phyloP scores from a whole-genome alignment of 176 grass and related monocot species.

The Avena insularis region DNA sequence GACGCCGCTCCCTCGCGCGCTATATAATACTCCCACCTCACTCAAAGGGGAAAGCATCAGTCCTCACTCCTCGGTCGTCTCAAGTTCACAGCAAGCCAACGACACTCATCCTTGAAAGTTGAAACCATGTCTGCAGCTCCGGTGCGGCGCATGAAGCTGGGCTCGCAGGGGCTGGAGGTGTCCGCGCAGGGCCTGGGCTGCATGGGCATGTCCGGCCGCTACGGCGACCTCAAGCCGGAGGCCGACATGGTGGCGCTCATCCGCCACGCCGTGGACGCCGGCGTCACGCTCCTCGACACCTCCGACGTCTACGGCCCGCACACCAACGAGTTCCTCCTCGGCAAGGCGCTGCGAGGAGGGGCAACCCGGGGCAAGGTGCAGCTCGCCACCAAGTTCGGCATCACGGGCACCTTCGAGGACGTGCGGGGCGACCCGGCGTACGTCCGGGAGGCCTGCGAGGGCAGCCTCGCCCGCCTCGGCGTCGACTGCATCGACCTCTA shows the following conservation, averaged over 20 bases:
- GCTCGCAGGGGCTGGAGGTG: slow-evolving; percentile 74
- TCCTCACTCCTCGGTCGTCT: background rate
- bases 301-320: background rate
- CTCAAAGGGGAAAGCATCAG: background rate
- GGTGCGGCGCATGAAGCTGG: slow-evolving; percentile 58
- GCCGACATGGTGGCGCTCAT: background rate
- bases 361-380: background rate
- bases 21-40: background rate
- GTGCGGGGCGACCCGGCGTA: background rate
- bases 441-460: background rate
- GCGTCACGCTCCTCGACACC: background rate
- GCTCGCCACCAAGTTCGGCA: background rate
- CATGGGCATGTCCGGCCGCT: slow-evolving; percentile 65
- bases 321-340: background rate
- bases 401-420: background rate
- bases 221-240: background rate
- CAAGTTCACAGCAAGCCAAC: background rate
- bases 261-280: background rate
- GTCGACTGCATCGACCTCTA: background rate
- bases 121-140: background rate
- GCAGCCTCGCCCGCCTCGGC: background rate
- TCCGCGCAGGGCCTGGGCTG: slow-evolving; percentile 73
- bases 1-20: too few relatives aligned
- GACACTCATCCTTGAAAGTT: background rate
- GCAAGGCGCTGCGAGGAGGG: background rate